Conservation (phyloP, 1,284 basidiomycete genomes). For the Fomitopsis palustris region DNA sequence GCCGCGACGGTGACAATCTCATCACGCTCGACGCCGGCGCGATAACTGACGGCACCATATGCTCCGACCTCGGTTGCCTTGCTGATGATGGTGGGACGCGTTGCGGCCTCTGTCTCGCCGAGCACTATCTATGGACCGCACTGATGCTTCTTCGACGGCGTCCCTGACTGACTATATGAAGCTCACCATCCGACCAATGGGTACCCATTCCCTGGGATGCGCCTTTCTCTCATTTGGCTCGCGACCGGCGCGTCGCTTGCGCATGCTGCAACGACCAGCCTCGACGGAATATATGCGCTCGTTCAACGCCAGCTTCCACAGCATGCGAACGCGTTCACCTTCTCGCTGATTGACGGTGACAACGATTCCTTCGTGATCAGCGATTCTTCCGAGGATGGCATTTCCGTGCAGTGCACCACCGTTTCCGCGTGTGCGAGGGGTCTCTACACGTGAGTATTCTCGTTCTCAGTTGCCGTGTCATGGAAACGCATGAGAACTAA, state of each 20-base stretch:
- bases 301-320: slow-evolving; percentile 24
- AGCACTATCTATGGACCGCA: neutral
- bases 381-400: slow-evolving; percentile 16
- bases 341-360: slow-evolving; percentile 20
- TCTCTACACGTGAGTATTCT: slow-evolving; percentile 24
- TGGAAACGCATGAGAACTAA: neutral
- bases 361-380: slow-evolving; percentile 24
- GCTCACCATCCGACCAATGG: neutral
- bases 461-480: too few relatives aligned
- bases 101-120: neutral
- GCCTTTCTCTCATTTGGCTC: slow-evolving; percentile 1
- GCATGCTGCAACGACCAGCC: slow-evolving; percentile 5
- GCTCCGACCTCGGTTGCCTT: neutral
- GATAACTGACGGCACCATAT: neutral
- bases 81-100: neutral
- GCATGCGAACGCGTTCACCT: slow-evolving; percentile 26
- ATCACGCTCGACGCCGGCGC: neutral
- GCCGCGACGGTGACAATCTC: neutral
- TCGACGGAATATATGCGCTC: slow-evolving; percentile 26
- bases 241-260: slow-evolving; percentile 5
- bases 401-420: slow-evolving; percentile 28
- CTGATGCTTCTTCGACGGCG: neutral
- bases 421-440: slow-evolving; percentile 28
- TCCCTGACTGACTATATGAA: slow-evolving; percentile 1
- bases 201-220: slow-evolving; percentile 6